Evolutionary conservation across 78 protist genomes (phyloP).

Genomic region (Planoprotostelium fungivorum): DNA sequence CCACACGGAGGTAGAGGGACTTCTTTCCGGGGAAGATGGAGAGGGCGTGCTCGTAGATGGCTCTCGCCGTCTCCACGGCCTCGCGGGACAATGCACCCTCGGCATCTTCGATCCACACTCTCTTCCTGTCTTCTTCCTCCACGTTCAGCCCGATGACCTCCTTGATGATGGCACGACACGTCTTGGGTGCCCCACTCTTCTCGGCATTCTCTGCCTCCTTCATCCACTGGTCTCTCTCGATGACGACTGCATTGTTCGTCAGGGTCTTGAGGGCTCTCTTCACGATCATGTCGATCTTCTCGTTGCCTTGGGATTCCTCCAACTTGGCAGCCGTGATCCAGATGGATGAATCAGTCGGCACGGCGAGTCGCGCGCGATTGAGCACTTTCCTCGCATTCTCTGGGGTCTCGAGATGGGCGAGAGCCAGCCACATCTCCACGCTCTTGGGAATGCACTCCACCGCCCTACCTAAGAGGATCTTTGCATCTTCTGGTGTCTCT

Average conservation of each 20-base stretch:
- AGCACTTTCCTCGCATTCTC: constrained; percentile 83
- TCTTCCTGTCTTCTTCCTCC: constrained; percentile 83
- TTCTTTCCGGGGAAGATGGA: constrained; percentile 71
- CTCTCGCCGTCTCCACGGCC: constrained; percentile 60
- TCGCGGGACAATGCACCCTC: constrained; percentile 36
- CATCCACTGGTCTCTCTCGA: constrained; percentile 83
- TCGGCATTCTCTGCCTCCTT: constrained; percentile 76
- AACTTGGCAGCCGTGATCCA: constrained; percentile 96
- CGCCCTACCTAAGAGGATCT: constrained; percentile 82
- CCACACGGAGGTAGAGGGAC: constrained; percentile 80
- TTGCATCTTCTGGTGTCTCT: constrained; percentile 83
- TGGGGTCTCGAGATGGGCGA: constrained; percentile 89
- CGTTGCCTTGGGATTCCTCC: constrained; percentile 81
- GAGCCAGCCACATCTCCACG: constrained; percentile 95
- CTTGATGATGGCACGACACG: constrained; percentile 68
- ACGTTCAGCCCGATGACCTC: constrained; percentile 72
- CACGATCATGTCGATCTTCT: constrained; percentile 38
- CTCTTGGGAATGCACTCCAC: constrained; percentile 80
- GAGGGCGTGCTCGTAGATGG: constrained; percentile 78
- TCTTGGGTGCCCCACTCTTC: constrained; percentile 12
- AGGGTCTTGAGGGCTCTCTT: constrained; percentile 59
- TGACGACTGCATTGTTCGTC: constrained; percentile 21
- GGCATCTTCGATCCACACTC: constrained; percentile 90
- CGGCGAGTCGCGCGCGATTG: constrained; percentile 73
- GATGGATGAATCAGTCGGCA: constrained; percentile 75